Evolutionary conservation across 2,329 filamentous ascomycete genomes (phyloP), one percentile per base, ranked within the genome.

Genomic region (Aureobasidium sp.): DNA sequence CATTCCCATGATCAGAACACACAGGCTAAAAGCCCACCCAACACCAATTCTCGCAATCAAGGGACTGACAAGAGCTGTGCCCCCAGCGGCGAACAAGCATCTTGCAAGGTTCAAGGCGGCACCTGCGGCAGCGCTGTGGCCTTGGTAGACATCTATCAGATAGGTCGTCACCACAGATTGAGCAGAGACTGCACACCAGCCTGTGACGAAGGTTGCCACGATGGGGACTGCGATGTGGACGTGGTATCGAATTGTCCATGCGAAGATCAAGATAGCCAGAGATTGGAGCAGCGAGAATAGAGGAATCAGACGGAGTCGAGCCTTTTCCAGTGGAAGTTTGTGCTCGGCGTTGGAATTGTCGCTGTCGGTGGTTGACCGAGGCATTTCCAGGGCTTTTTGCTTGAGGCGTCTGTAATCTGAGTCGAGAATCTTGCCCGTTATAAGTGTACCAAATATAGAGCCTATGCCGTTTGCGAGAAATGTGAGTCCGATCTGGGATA

Each of bases 381-480:
- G 39, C n/a, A 41, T 41, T 9, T 41, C 39, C 17, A 20, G 15
- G 7, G 7, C 7, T 20, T 41, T 15, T 41, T 41, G 39, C 39
- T 41, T 41, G 39, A 41, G 14, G 0, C 75, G 74, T 1, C 71
- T 73, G 66, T 84, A 85, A 61, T 85, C 79, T 17, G 70, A 62
- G 64, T 85, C 78, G 0, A 84, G 74, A 36, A 84, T 72, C 53
- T 77, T 82, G 20, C 83, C 82, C 0, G 78, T 81, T 12, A 80
- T 67, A 0, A 83, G 69, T 0, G 80, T 82, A 1, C 81, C 82
- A 2, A 82, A 67, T 65, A 84, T 82, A 20, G 79, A 82, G 0
- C 82, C 82, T 0, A 77, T 76, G 0, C 83, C 83, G 27, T 83
- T 83, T 25, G 81, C 79, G 1, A 85, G 77, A 63, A 83, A 84